A percentile compares a stretch with the other conserved stretches of the same genome.
These are phyloP conservation scores for Herpotrichia juniperi DNA, from an alignment of 2,329 filamentous ascomycete genomes.

Conservation along the genomic window DNA sequence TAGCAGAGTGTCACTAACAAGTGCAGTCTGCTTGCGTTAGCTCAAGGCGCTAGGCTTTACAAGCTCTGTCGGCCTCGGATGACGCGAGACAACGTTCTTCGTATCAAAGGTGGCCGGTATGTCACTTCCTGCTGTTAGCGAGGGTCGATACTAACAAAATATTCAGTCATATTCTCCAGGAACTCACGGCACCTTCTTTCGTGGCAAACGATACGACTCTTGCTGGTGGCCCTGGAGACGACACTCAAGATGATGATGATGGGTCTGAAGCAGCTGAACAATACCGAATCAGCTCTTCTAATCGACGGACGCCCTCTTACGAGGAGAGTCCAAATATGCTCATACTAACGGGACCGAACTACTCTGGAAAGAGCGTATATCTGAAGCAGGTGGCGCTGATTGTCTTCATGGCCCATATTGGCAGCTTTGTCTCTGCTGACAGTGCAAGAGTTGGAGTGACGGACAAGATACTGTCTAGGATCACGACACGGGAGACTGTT, in stretches of 20 bases:
- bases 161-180: constrained; percentile 77
- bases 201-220: constrained; percentile 83
- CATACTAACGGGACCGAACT: constrained; percentile 90
- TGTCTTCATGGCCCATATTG: constrained; percentile 89
- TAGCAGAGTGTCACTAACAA: constrained; percentile 18
- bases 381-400: constrained; percentile 92
- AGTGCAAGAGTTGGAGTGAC: constrained; percentile 81
- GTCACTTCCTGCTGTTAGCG: constrained; percentile 13
- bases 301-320: constrained; percentile 7
- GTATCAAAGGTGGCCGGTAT: constrained; percentile 76
- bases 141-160: constrained; percentile 9
- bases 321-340: constrained; percentile 67
- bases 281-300: constrained; percentile 9
- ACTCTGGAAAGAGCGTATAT: constrained; percentile 95
- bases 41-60: constrained; percentile 76
- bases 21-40: constrained; percentile 74
- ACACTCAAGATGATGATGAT: neutral
- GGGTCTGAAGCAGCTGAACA: neutral
- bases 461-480: constrained; percentile 88
- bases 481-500: constrained; percentile 75
- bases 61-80: constrained; percentile 73
- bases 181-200: constrained; percentile 79
- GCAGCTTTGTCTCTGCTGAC: constrained; percentile 84
- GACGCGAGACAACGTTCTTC: constrained; percentile 71
- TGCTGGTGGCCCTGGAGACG: constrained; percentile 58